Percentiles rank a stretch among this genome's conserved stretches.
Evolutionary conservation across 495 filamentous ascomycete genomes (phyloP).

Genomic region (Aspergillus haitiensis): DNA sequence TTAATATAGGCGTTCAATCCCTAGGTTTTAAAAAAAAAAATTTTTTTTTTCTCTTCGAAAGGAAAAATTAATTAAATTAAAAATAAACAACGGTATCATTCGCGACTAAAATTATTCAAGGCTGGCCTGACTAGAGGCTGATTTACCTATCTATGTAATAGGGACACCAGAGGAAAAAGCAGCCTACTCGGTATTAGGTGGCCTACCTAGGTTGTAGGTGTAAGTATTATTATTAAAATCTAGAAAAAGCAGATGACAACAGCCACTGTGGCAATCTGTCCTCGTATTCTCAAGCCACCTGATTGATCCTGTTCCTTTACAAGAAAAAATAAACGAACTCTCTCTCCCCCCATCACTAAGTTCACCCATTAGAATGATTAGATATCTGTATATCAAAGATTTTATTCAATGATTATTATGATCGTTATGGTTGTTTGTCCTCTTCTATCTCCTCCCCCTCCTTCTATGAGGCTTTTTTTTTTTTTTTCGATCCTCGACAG

Average conservation of each 20-base stretch:
- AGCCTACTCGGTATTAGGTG: neutral
- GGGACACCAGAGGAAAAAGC: too few relatives aligned
- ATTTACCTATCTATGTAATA: neutral
- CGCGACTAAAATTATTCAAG: neutral
- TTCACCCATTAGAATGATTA: conserved; percentile 1
- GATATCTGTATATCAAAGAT: too few relatives aligned
- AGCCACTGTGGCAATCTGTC: conserved; percentile 27
- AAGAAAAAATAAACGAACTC: conserved; percentile 17
- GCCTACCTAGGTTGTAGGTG: too few relatives aligned
- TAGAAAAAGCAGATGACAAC: conserved; percentile 15
- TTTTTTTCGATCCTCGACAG: neutral
- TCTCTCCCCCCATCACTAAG: neutral
- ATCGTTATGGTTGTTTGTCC: neutral
- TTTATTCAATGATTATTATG: conserved; percentile 5
- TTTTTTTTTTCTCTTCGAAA: too few relatives aligned
- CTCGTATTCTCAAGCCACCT: conserved; percentile 26
- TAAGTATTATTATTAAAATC: too few relatives aligned
- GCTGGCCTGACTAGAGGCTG: conserved; percentile 1
- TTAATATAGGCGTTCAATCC: too few relatives aligned
- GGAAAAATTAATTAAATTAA: neutral
- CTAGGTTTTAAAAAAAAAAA: too few relatives aligned
- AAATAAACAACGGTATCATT: neutral
- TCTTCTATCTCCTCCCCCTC: neutral
- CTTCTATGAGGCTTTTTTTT: neutral
- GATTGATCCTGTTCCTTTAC: conserved; percentile 6